Percentiles rank a stretch among this genome's conserved stretches.
These are phyloP conservation scores for Botrytis medusae DNA, from an alignment of 2,329 filamentous ascomycete genomes.

Conservation along the genomic window DNA sequence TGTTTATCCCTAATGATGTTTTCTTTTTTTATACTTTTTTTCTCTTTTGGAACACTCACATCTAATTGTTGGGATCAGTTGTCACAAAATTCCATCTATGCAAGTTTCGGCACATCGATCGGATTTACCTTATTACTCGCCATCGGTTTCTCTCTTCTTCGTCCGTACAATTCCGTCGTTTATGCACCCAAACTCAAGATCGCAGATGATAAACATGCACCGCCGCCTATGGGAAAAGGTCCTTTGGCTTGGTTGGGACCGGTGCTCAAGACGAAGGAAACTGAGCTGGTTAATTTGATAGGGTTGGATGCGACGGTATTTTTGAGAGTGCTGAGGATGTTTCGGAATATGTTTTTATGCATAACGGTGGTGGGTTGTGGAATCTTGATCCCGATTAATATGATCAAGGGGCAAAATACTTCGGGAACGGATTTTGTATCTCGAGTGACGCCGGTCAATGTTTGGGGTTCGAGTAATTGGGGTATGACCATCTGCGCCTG, in stretches of 20 bases:
- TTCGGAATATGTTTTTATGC: slow-evolving; percentile 80
- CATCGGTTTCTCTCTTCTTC: slow-evolving; percentile 80
- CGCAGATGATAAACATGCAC: slow-evolving; percentile 85
- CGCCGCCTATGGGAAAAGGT: slow-evolving; percentile 82
- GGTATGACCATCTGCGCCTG: slow-evolving; percentile 59
- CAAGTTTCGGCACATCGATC: slow-evolving; percentile 77
- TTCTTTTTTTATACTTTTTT: too few species aligned
- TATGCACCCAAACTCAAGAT: slow-evolving; percentile 94
- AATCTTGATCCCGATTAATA: slow-evolving; percentile 80
- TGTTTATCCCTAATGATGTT: neutral
- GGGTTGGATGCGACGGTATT: slow-evolving; percentile 92
- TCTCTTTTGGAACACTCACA: neutral
- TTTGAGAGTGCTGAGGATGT: slow-evolving; percentile 85
- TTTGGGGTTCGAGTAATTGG: slow-evolving; percentile 56
- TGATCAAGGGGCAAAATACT: slow-evolving; percentile 49
- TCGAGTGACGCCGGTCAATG: slow-evolving; percentile 59
- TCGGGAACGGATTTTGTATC: slow-evolving; percentile 47
- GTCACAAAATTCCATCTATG: slow-evolving; percentile 62
- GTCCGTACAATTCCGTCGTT: slow-evolving; percentile 86
- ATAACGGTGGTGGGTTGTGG: slow-evolving; percentile 71
- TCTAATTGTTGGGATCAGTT: slow-evolving; percentile 34
- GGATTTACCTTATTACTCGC: slow-evolving; percentile 72
- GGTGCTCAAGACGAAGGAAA: slow-evolving; percentile 74
- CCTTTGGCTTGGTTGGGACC: slow-evolving; percentile 84
- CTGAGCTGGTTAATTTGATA: slow-evolving; percentile 74